Evolutionary conservation across 2,329 filamentous ascomycete genomes (phyloP).

Genomic region (Parastagonospora nodorum): DNA sequence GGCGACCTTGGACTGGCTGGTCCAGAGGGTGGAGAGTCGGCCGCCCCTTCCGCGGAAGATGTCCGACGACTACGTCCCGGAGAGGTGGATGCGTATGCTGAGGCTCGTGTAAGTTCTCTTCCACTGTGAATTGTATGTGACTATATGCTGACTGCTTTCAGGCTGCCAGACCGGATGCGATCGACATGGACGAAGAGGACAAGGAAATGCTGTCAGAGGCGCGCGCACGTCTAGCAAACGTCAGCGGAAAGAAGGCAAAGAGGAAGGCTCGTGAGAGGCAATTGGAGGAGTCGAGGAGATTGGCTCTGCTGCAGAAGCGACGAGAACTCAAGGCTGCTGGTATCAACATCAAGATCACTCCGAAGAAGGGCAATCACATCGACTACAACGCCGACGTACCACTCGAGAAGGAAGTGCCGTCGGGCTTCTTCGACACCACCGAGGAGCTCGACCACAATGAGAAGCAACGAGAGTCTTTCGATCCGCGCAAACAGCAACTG

Average conservation of each 20-base stretch:
- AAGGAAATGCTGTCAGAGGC: constrained; percentile 99
- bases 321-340: constrained; percentile 96
- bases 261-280: constrained; percentile 94
- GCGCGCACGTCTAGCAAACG: constrained; percentile 93
- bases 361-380: constrained; percentile 94
- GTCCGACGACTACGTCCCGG: constrained; percentile 86
- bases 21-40: constrained; percentile 82
- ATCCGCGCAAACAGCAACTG: constrained; percentile 89
- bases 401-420: constrained; percentile 87
- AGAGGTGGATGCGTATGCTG: constrained; percentile 95
- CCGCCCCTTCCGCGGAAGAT: constrained; percentile 89
- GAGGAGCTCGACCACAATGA: constrained; percentile 85
- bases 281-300: constrained; percentile 87
- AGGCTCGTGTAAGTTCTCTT: constrained; percentile 58
- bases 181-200: constrained; percentile 98
- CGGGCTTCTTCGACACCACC: constrained; percentile 90
- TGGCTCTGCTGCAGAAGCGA: constrained; percentile 91
- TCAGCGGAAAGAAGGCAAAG: constrained; percentile 98
- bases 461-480: constrained; percentile 79
- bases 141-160: constrained; percentile 53
- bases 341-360: constrained; percentile 95
- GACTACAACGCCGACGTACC: constrained; percentile 99
- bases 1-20: constrained; percentile 82
- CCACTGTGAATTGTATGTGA: not conserved
- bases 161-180: constrained; percentile 91